Conservation (phyloP, 2,329 filamentous ascomycete species). For the Aspergillus fumigatiaffinis region DNA sequence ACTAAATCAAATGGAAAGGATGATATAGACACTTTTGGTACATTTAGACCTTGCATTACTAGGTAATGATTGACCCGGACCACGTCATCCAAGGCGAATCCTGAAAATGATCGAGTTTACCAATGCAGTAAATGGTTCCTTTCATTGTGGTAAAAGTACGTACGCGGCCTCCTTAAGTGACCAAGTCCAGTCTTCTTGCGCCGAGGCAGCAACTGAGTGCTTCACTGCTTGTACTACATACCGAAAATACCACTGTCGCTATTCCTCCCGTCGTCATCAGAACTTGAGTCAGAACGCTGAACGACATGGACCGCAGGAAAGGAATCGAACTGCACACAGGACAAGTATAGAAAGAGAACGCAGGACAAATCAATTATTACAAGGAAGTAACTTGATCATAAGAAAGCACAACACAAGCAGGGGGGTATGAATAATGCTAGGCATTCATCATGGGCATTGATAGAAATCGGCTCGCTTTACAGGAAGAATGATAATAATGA, state of each 20-base stretch:
- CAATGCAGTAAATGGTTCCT: neutral
- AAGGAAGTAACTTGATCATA: neutral
- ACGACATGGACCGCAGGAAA: neutral
- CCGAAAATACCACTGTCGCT: neutral
- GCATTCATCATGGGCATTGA: constrained; percentile 9
- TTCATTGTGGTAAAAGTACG: neutral
- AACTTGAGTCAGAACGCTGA: neutral
- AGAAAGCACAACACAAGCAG: neutral
- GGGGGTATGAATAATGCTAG: constrained; percentile 13
- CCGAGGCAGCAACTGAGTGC: neutral
- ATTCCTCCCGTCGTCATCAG: neutral
- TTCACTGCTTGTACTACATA: neutral
- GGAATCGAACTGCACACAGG: neutral
- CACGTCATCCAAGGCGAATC: neutral
- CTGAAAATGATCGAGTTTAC: neutral
- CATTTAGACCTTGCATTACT: neutral
- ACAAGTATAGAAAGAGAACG: neutral
- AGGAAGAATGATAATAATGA: neutral
- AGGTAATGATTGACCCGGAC: no score
- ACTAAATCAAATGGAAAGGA: neutral
- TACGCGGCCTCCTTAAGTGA: neutral
- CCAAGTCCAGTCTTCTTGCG: neutral
- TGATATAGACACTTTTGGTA: neutral
- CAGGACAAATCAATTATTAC: neutral
- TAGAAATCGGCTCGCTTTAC: constrained; percentile 12